Conservation (phyloP, 208 protist species). For the Acanthamoeba rhysodes region DNA sequence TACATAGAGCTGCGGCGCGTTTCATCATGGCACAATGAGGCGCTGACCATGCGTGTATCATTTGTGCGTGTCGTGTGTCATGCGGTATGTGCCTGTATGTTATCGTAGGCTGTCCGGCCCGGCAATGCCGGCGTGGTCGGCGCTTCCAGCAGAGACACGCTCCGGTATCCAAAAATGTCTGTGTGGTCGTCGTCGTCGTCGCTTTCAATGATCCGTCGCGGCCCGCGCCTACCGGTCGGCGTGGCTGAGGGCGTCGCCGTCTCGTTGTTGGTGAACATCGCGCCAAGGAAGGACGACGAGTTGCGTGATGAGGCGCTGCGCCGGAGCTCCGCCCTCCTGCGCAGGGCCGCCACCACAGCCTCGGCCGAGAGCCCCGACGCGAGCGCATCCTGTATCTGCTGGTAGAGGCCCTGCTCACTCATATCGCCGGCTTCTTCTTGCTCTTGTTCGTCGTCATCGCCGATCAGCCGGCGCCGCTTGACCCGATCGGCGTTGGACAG, state of each 20-base stretch:
- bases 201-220: not conserved
- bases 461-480: not conserved
- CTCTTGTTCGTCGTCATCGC: not conserved
- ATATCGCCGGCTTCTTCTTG: no score
- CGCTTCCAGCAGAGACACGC: not conserved
- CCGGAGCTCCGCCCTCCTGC: no score
- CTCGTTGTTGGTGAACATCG: not conserved
- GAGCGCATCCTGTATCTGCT: not conserved
- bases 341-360: not conserved
- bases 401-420: not conserved
- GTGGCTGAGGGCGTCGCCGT: not conserved
- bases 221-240: not conserved
- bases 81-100: not conserved
- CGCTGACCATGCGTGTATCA: not conserved
- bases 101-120: not conserved
- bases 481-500: not conserved
- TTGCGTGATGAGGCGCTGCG: not conserved
- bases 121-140: not conserved
- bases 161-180: not conserved
- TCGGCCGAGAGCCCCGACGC: not conserved
- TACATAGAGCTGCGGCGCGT: not conserved
- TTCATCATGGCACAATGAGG: not conserved
- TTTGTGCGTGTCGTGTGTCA: not conserved
- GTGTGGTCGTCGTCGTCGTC: not conserved
- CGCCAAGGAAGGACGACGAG: not conserved